Percentiles rank a stretch among this genome's conserved stretches.
Evolutionary conservation across 495 filamentous ascomycete genomes (phyloP).

Genomic region (Penicillium bialowiezense): DNA sequence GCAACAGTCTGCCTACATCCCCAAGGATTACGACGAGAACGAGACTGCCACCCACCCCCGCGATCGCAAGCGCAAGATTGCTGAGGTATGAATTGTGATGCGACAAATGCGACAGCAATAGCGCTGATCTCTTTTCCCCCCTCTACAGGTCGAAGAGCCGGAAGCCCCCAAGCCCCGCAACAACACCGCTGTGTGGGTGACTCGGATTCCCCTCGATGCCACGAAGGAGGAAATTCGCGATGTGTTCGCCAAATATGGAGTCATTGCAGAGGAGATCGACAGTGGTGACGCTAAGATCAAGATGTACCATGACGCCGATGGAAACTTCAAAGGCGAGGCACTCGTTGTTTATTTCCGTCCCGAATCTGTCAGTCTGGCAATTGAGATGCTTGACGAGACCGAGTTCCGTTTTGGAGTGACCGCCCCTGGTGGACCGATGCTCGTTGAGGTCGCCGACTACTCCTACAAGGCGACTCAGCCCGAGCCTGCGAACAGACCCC

Average conservation of each 20-base stretch:
- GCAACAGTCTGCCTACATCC: conserved; percentile 74
- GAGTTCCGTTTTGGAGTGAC: conserved; percentile 67
- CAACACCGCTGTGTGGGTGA: conserved; percentile 91
- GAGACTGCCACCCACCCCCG: conserved; percentile 52
- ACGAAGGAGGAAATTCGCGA: conserved; percentile 75
- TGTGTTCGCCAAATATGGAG: conserved; percentile 82
- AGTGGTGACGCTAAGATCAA: conserved; percentile 82
- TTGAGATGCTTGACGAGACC: conserved; percentile 88
- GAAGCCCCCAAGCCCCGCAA: conserved; percentile 63
- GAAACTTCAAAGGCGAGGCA: conserved; percentile 88
- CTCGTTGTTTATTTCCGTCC: conserved; percentile 92
- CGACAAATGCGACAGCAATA: background rate
- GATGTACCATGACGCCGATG: conserved; percentile 80
- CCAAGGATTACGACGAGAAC: conserved; percentile 65
- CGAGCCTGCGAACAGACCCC: conserved; percentile 45
- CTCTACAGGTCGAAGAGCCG: conserved; percentile 38
- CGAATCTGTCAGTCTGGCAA: conserved; percentile 83
- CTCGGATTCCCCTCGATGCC: conserved; percentile 74
- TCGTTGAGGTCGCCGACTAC: conserved; percentile 78
- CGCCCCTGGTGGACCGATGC: conserved; percentile 62
- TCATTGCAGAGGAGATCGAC: conserved; percentile 94
- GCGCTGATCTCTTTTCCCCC: background rate
- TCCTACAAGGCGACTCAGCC: conserved; percentile 74
- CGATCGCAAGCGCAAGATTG: conserved; percentile 66
- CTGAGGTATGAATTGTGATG: conserved; percentile 56